phyloP scores from a whole-genome alignment of 2,329 filamentous ascomycete species.

The Zymoseptoria passerinii region DNA sequence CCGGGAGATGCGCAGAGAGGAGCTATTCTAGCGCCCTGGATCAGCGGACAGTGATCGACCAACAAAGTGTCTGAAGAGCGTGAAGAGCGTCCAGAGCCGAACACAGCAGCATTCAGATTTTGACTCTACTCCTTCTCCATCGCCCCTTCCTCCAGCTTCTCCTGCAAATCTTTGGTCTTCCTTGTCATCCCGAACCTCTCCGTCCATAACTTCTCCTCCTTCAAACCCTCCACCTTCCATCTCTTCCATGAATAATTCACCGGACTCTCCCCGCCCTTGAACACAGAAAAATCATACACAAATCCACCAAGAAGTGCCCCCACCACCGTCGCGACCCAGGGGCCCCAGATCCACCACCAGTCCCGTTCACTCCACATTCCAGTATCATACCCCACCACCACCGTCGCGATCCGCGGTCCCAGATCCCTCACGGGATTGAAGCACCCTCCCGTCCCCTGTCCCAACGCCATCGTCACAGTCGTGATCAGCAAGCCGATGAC shows the following conservation, averaged over 20 bases:
- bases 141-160: conserved; percentile 11
- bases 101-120: neutral
- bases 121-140: neutral
- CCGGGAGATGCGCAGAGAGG: conserved; percentile 68
- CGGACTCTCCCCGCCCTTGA: conserved; percentile 42
- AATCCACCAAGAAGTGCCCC: conserved; percentile 39
- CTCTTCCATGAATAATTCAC: conserved; percentile 40
- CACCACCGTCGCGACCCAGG: conserved; percentile 33
- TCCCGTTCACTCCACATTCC: conserved; percentile 27
- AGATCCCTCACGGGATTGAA: conserved; percentile 46
- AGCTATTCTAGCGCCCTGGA: conserved; percentile 76
- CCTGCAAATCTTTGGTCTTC: conserved; percentile 11
- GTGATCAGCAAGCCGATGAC: conserved; percentile 40
- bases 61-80: neutral
- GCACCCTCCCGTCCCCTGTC: conserved; percentile 41
- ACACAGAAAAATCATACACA: conserved; percentile 45
- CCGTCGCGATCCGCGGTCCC: conserved; percentile 41
- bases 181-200: conserved; percentile 12
- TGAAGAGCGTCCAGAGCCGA: neutral
- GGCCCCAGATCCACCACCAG: conserved; percentile 43
- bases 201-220: conserved; percentile 14
- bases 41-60: neutral
- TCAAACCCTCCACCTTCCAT: conserved; percentile 19
- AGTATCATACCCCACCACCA: conserved; percentile 39
- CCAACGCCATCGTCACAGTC: conserved; percentile 34